A percentile compares a stretch with the other conserved stretches of the same genome.
Evolutionary conservation across 371 early-diverging fungal species (phyloP).

Genomic region (Mortierella sp.): DNA sequence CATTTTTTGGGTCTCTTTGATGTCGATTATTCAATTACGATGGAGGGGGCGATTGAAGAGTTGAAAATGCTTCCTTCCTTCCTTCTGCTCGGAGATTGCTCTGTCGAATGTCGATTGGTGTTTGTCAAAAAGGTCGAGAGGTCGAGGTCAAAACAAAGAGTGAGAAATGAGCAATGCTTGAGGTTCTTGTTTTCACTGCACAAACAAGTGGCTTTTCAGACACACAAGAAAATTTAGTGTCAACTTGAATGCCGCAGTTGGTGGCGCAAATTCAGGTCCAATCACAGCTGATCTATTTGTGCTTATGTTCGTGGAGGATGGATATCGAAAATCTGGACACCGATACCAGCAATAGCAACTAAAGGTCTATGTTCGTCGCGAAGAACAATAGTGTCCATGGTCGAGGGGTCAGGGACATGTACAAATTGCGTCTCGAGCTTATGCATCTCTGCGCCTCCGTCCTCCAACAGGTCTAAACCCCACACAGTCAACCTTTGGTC

Average conservation of each 20-base stretch:
- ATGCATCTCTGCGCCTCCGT: slow-evolving; percentile 37
- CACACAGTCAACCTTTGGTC: slow-evolving; percentile 72
- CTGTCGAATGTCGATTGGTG: not conserved
- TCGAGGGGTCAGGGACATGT: slow-evolving; percentile 74
- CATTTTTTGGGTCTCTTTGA: slow-evolving; percentile 18
- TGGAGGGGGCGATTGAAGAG: not conserved
- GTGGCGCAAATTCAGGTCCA: slow-evolving; percentile 14
- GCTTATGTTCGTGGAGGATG: not conserved
- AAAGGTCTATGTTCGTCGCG: slow-evolving; percentile 35
- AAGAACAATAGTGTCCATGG: slow-evolving; percentile 59
- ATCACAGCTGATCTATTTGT: not conserved
- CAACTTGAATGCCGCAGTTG: slow-evolving; percentile 16
- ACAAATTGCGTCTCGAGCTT: slow-evolving; percentile 61
- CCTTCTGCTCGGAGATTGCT: not conserved
- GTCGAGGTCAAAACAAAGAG: not conserved
- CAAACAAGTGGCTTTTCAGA: slow-evolving; percentile 9
- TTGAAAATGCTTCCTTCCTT: not conserved
- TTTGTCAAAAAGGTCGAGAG: slow-evolving; percentile 11
- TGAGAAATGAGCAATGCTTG: not conserved
- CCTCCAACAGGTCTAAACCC: slow-evolving; percentile 44
- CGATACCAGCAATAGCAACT: slow-evolving; percentile 67
- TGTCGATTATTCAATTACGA: not conserved
- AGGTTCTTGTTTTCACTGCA: slow-evolving; percentile 1
- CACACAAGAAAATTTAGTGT: not conserved
- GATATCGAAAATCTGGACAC: slow-evolving; percentile 60